These are phyloP conservation scores for Chalaropsis ovoidea DNA, from an alignment of 2,329 filamentous ascomycete species.

Conservation along the genomic window DNA sequence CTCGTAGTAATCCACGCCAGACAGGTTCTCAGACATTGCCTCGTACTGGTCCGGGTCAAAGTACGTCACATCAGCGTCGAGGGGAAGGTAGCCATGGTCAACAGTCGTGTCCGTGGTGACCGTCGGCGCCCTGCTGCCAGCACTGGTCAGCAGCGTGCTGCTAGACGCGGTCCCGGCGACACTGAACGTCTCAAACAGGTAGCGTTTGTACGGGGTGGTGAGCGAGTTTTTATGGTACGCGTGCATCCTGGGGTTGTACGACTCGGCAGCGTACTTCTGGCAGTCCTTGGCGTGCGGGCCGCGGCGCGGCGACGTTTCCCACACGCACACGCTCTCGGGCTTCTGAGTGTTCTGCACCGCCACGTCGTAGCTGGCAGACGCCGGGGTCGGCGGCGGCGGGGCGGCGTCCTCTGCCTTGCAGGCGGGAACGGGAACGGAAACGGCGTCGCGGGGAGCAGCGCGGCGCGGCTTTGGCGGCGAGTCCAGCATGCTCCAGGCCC, in stretches of 20 bases:
- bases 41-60: slow-evolving; percentile 3
- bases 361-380: too few species aligned
- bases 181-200: background rate
- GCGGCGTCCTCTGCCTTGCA: too few species aligned
- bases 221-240: background rate
- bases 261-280: background rate
- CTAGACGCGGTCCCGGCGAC: background rate
- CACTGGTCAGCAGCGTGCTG: background rate
- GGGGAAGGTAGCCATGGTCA: background rate
- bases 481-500: slow-evolving; percentile 6
- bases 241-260: background rate
- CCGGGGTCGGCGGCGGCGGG: too few species aligned
- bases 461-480: background rate
- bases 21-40: background rate
- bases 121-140: background rate
- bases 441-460: too few species aligned
- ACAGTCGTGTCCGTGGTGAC: background rate
- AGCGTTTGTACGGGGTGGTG: too few species aligned
- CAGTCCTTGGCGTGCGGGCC: background rate
- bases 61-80: background rate
- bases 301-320: background rate
- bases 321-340: too few species aligned
- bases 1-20: background rate
- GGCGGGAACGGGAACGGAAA: too few species aligned
- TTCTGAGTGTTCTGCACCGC: too few species aligned